A percentile compares a stretch with the other conserved stretches of the same genome.
Evolutionary conservation across 176 grass and related monocot species (phyloP).

Genomic region (Metroxylon sagu): DNA sequence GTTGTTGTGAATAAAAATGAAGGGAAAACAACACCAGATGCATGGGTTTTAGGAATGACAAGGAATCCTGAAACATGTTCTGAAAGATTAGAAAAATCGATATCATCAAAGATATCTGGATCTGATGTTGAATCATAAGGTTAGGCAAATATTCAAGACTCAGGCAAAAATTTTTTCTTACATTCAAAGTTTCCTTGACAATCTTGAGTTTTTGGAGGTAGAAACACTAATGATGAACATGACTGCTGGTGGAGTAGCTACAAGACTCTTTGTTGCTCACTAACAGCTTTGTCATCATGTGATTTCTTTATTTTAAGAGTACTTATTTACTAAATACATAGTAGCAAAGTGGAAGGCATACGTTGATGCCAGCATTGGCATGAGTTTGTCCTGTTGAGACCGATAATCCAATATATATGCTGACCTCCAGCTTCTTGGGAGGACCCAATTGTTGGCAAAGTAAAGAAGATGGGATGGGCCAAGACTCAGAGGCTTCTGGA

Average conservation of each 20-base stretch:
- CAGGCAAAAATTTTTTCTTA: constrained; percentile 61
- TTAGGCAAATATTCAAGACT: constrained; percentile 92
- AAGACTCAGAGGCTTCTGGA: constrained; percentile 65
- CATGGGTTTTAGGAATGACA: no score
- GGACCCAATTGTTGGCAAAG: no score
- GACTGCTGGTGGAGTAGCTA: constrained; percentile 87
- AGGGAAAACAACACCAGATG: no score
- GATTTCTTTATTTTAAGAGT: constrained; percentile 93
- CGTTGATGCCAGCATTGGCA: constrained; percentile 84
- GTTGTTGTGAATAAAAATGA: constrained; percentile 38
- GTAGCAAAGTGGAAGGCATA: constrained; percentile 96
- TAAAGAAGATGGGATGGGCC: constrained; percentile 49
- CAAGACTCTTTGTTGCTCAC: constrained; percentile 62
- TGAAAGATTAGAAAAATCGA: no score
- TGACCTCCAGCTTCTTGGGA: no score
- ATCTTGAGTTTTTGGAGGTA: constrained; percentile 86
- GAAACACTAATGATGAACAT: constrained; percentile 98
- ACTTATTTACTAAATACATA: no score
- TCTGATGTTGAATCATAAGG: no score
- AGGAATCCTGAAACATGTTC: no score
- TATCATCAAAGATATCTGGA: no score
- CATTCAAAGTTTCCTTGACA: constrained; percentile 69
- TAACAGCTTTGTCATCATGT: constrained; percentile 56
- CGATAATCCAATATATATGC: constrained; percentile 87
- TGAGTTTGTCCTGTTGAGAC: constrained; percentile 87